Evolutionary conservation across 2,329 filamentous ascomycete genomes (phyloP), one percentile per base, ranked within the genome.

Genomic region (Beauveria bassiana): DNA sequence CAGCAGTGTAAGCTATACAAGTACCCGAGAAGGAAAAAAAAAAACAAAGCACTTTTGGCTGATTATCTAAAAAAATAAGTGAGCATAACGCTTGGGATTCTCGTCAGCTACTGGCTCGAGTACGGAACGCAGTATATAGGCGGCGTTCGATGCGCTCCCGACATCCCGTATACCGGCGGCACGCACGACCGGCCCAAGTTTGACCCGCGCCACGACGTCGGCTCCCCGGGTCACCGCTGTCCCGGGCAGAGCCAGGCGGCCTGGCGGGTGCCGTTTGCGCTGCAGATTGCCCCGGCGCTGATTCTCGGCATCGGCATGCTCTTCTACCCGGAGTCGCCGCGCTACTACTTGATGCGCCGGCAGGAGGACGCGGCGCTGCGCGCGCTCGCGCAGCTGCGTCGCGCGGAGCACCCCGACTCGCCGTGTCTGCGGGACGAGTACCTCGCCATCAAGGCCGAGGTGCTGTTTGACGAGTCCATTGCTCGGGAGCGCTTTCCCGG

Each of bases 201-300:
- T 61, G 71, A 81, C 38, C 78, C 77, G 3, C 72, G 70, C 59
- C 68, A 66, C 45, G 77, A 78, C 64, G 74, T 78, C 46, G 76
- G 73, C 5, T 65, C 67, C 51, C 66, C 71, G 40, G 77, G 72
- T 46, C 9, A 38, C n/a, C 54, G 54, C 26, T 81, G 78, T 59
- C 72, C 71, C 0, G 78, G 78, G 0, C 79, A 81, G 62, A 78
- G 75, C 14, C 64, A 73, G 14, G 70, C 70, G 1, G 67, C 78
- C 4, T 82, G 80, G 71, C 72, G 79, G 12, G 73, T 82, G 14
- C 80, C 80, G 0, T 75, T 82, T 53, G 78, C 74, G 1, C 64
- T 82, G 20, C 80, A 82, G 65, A 84, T 86, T 61, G 66, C 77
- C 0, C 86, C 83, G 70, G 79, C 83, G 2, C 64, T 86, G 14